Conservation (phyloP, 768 basidiomycete species). For the Inosperma sp. region DNA sequence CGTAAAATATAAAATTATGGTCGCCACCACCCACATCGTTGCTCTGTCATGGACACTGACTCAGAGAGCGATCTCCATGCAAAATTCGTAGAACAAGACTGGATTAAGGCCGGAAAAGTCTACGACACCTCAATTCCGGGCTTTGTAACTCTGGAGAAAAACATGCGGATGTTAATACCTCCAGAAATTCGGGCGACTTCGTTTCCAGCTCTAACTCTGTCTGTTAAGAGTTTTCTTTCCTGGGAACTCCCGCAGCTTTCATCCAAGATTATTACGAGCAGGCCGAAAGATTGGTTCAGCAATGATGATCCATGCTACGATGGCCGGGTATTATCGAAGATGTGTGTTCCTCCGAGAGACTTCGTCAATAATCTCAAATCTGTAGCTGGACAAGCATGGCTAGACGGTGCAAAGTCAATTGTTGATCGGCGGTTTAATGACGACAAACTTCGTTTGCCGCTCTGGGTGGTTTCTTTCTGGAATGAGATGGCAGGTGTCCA, state of each 20-base stretch:
- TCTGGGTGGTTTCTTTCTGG: slow-evolving; percentile 10
- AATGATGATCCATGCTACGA: neutral
- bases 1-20: no score
- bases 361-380: neutral
- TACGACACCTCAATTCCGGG: neutral
- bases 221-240: neutral
- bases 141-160: slow-evolving; percentile 9
- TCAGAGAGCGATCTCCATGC: neutral
- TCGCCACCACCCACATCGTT: no score
- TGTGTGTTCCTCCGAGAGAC: neutral
- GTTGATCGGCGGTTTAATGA: slow-evolving; percentile 9
- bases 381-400: slow-evolving; percentile 5
- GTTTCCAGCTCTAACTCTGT: neutral
- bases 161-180: slow-evolving; percentile 11
- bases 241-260: neutral
- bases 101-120: slow-evolving; percentile 1
- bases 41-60: no score
- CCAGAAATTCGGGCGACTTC: neutral
- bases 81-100: neutral
- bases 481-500: neutral
- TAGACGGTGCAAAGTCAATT: slow-evolving; percentile 13
- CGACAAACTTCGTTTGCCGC: slow-evolving; percentile 5
- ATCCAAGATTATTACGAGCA: neutral
- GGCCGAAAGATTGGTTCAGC: neutral
- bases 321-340: neutral